Evolutionary conservation across 2,329 filamentous ascomycete genomes (phyloP).

Genomic region (Pseudogymnoascus sp.): DNA sequence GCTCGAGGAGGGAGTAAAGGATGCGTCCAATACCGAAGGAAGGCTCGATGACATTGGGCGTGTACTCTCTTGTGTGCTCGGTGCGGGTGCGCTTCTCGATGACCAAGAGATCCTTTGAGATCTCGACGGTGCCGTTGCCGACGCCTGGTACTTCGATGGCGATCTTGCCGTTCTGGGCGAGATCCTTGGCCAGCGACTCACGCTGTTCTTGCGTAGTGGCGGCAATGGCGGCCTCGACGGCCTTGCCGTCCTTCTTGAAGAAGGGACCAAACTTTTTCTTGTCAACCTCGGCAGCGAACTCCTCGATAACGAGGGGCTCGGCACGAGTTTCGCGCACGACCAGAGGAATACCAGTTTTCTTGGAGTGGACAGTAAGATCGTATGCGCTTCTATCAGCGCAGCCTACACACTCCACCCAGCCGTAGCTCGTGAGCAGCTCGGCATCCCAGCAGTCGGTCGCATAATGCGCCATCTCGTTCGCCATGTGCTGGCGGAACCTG

Average conservation of each 20-base stretch:
- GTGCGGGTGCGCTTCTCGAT: slow-evolving; percentile 79
- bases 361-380: slow-evolving; percentile 84
- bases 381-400: slow-evolving; percentile 95
- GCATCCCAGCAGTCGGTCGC: slow-evolving; percentile 97
- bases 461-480: slow-evolving; percentile 86
- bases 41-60: slow-evolving; percentile 92
- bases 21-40: slow-evolving; percentile 97
- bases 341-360: slow-evolving; percentile 82
- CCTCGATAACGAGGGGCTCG: slow-evolving; percentile 72
- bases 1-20: slow-evolving; percentile 86
- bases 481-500: slow-evolving; percentile 96
- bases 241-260: slow-evolving; percentile 91
- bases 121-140: slow-evolving; percentile 66
- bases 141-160: slow-evolving; percentile 65
- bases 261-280: slow-evolving; percentile 94
- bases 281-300: slow-evolving; percentile 82
- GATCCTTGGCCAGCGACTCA: slow-evolving; percentile 69
- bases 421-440: slow-evolving; percentile 82
- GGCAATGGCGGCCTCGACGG: slow-evolving; percentile 72
- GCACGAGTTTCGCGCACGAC: slow-evolving; percentile 77
- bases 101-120: slow-evolving; percentile 71
- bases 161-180: slow-evolving; percentile 69
- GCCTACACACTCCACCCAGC: slow-evolving; percentile 97
- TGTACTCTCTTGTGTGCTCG: slow-evolving; percentile 84
- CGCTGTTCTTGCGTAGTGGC: slow-evolving; percentile 73